phyloP scores from a whole-genome alignment of 106 monocot genomes.

The Dendrobium chrysotoxum region DNA sequence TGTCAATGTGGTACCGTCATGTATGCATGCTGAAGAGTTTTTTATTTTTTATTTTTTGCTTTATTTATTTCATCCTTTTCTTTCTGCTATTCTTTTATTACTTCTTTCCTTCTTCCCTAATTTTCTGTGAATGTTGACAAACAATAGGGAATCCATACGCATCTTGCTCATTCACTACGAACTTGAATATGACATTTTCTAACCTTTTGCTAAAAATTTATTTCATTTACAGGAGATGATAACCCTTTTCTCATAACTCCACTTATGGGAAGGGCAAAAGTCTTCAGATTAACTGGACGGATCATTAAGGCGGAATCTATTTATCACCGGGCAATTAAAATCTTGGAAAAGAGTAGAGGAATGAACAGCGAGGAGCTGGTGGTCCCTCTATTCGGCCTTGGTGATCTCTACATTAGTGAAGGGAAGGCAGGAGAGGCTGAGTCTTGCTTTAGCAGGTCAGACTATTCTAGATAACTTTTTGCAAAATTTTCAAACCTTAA shows the following conservation, averaged over 20 bases:
- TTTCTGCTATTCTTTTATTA: background rate
- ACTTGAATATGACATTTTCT: background rate
- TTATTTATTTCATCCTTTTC: background rate
- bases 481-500: background rate
- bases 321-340: conserved; percentile 38
- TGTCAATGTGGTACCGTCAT: background rate
- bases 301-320: conserved; percentile 39
- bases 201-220: background rate
- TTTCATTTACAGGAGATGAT: conserved; percentile 31
- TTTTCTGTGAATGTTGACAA: background rate
- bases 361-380: conserved; percentile 54
- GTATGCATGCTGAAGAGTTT: background rate
- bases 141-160: background rate
- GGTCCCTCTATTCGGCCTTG: conserved; percentile 53
- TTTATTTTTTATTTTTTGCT: too few relatives aligned
- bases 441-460: conserved; percentile 57
- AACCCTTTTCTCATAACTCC: conserved; percentile 67
- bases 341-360: conserved; percentile 61
- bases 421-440: conserved; percentile 58
- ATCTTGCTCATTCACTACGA: background rate
- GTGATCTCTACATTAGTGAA: conserved; percentile 59
- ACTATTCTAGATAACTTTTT: background rate
- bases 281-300: conserved; percentile 41
- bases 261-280: conserved; percentile 73
- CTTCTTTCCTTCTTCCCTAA: background rate